Base-by-base conservation (phyloP, 148 eudicot genomes). In the Chenopodium formosanum region DNA sequence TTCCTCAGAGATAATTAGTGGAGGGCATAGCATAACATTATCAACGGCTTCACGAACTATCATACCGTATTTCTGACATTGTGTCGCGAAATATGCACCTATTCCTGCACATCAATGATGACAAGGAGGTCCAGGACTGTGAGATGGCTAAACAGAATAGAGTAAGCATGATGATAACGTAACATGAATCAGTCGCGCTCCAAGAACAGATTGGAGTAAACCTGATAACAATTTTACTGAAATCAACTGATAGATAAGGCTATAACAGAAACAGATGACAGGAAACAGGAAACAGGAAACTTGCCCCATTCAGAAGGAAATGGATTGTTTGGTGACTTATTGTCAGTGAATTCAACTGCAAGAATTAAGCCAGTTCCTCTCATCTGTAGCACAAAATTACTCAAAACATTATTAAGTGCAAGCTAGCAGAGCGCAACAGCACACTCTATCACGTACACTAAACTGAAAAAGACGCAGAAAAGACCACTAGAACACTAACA, bases 251-350 rank as follows among this genome's bases (percentile, higher is more conserved):
- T 37, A 37, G 40, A 37, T 60, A 60, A 31, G 1, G 1, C 31
- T 31, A 31, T 31, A 31, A 63, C 14, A 14, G 12, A 31, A 27
- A 27, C 27, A 27, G 27, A 27, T 27, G 27, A 27, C 29, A 27
- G 29, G 0, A 65, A 0, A 52, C 50, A 47, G 50, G 0, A 0
- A 8, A 10, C 52, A 48, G 52, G 1, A 66, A 48, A 79, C 91
- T 70, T 87, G 88, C 98, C 95, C 98, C 98, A 94, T 89, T 92
- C 91, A 71, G 94, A 76, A 86, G 98, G 98, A 81, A 91, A 94
- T 16, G 87, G 86, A 79, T 90, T 86, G 78, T 90, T 89, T n/a
- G 98, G 98, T 44, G 97, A 94, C 84, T 94, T 94, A 78, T 91
- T 92, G 80, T 94, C 94, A 3, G 94, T 77, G 75, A 94, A 94